Percentiles rank a stretch among this genome's conserved stretches.
phyloP scores from a whole-genome alignment of 139 green algal species.

The Closterium sp. region DNA sequence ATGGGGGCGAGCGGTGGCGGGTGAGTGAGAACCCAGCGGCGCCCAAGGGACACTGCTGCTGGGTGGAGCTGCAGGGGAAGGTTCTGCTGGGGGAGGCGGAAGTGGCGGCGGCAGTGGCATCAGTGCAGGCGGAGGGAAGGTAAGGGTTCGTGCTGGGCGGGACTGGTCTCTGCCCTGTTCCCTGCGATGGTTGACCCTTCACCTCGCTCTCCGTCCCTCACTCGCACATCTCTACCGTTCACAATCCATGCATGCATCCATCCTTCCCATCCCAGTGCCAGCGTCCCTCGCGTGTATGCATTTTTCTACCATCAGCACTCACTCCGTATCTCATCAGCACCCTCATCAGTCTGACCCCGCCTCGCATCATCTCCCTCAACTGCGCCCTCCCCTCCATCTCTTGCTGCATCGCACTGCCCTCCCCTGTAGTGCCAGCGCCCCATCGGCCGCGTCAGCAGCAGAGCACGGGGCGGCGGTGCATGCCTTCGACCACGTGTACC shows the following conservation, averaged over 20 bases:
- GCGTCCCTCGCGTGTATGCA: not conserved
- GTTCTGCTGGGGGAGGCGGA: slow-evolving; percentile 10
- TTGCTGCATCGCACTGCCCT: no score
- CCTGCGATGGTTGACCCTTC: not conserved
- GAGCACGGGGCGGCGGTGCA: not conserved
- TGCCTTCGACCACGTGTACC: not conserved
- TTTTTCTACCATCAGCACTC: not conserved
- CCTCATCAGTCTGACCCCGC: not conserved
- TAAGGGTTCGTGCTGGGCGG: not conserved
- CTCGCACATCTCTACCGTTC: not conserved
- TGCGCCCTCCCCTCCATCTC: no score
- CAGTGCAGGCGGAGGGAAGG: not conserved
- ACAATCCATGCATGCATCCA: not conserved
- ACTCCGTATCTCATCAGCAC: not conserved
- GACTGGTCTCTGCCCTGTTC: not conserved
- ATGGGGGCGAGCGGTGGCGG: slow-evolving; percentile 8
- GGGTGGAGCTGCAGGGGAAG: slow-evolving; percentile 40
- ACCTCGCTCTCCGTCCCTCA: not conserved
- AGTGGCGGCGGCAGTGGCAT: slow-evolving; percentile 3
- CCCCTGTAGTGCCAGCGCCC: not conserved
- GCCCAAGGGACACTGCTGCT: slow-evolving; percentile 33
- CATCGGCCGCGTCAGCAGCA: not conserved
- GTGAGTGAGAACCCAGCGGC: slow-evolving; percentile 31
- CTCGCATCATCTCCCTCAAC: not conserved
- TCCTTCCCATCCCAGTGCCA: not conserved